Percentiles rank a stretch among this genome's conserved stretches.
Evolutionary conservation across 1,139 yeast species (phyloP).

Genomic region (Diutina neorugosa): DNA sequence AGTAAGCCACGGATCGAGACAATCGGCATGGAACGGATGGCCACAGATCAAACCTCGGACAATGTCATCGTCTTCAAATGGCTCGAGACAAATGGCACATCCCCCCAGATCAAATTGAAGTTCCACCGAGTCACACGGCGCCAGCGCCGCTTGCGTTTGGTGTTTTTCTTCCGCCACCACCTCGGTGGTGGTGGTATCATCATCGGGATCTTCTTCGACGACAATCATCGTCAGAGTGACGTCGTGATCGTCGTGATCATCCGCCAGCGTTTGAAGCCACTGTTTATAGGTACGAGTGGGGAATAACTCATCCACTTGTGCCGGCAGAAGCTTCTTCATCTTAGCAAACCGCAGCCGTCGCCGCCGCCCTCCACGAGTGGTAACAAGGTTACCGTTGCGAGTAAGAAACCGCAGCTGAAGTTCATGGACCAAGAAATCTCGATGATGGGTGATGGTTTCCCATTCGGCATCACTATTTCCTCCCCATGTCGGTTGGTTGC

Average conservation of each 20-base stretch:
- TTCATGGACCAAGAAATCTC: constrained; percentile 18
- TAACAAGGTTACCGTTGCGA: neutral
- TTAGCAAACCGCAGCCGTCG: constrained; percentile 28
- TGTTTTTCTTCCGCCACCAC: neutral
- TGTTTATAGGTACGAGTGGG: constrained; percentile 51
- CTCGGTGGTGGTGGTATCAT: neutral
- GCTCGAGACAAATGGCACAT: constrained; percentile 73
- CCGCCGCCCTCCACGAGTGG: constrained; percentile 20
- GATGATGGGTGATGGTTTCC: constrained; percentile 21
- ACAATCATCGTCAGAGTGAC: neutral
- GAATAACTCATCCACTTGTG: constrained; percentile 53
- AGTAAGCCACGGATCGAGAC: constrained; percentile 77
- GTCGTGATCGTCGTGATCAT: constrained; percentile 2
- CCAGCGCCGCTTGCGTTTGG: neutral
- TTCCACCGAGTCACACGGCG: constrained; percentile 11
- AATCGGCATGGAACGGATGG: constrained; percentile 70
- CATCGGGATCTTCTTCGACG: neutral
- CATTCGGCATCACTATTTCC: constrained; percentile 13
- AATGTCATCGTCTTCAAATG: constrained; percentile 45
- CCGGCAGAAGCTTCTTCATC: constrained; percentile 43
- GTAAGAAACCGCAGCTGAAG: constrained; percentile 14
- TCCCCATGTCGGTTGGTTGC: constrained; percentile 7
- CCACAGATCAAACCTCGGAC: constrained; percentile 74
- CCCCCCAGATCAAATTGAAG: constrained; percentile 56
- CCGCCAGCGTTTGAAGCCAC: constrained; percentile 46